These are phyloP conservation scores for Umbelopsis sp. DNA, from an alignment of 192 early-diverging fungal genomes.

Conservation along the genomic window DNA sequence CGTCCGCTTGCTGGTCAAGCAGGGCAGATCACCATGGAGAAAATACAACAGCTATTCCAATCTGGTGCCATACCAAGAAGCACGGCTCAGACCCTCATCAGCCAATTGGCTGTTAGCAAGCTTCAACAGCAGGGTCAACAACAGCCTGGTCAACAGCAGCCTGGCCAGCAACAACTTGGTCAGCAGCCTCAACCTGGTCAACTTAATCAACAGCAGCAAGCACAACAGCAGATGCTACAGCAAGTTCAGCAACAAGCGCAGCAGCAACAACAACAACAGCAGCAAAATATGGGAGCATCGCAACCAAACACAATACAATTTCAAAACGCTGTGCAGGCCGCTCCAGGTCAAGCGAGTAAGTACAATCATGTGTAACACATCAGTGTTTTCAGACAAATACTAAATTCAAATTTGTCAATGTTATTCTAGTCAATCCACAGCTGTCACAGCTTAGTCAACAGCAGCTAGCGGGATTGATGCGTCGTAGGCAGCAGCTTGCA, in stretches of 20 bases:
- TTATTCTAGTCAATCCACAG: constrained; percentile 6
- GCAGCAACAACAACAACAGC: constrained; percentile 21
- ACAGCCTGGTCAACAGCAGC: not conserved
- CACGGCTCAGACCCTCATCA: constrained; percentile 34
- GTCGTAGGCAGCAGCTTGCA: constrained; percentile 6
- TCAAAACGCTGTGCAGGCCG: constrained; percentile 4
- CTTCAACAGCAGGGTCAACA: constrained; percentile 18
- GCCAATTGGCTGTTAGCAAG: constrained; percentile 19
- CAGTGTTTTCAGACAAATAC: not conserved
- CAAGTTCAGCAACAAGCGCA: not conserved
- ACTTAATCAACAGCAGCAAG: not conserved
- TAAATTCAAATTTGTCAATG: not conserved
- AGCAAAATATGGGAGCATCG: not conserved
- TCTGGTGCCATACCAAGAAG: constrained; percentile 31
- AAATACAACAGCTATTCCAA: constrained; percentile 29
- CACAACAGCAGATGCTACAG: constrained; percentile 19
- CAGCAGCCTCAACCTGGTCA: not conserved
- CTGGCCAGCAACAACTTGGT: not conserved
- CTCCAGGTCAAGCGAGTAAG: constrained; percentile 2
- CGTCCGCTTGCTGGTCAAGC: constrained; percentile 19
- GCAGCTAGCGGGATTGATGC: constrained; percentile 1
- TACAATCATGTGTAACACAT: not conserved
- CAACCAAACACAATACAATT: constrained; percentile 8
- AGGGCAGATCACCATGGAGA: constrained; percentile 24
- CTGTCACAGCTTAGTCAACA: constrained; percentile 13